phyloP scores from a whole-genome alignment of 1,284 basidiomycete genomes.

The Tilletia indica region DNA sequence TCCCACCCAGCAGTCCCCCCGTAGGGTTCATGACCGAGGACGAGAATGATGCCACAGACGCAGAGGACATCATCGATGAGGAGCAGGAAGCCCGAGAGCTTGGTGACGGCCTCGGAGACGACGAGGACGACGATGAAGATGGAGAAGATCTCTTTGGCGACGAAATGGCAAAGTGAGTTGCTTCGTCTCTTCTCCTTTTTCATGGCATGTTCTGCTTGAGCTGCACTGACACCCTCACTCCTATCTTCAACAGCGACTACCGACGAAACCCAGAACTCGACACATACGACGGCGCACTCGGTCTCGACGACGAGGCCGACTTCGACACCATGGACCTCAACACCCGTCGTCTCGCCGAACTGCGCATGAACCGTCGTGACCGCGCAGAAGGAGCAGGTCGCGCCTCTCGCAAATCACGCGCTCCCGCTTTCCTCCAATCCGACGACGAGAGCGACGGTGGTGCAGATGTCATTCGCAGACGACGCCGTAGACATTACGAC shows the following conservation, averaged over 20 bases:
- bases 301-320: conserved; percentile 80
- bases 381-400: conserved; percentile 67
- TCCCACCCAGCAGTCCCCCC: conserved; percentile 52
- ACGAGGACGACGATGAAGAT: conserved; percentile 67
- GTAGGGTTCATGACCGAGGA: conserved; percentile 46
- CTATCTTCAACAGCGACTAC: conserved; percentile 72
- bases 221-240: background rate
- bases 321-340: conserved; percentile 71
- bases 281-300: conserved; percentile 75
- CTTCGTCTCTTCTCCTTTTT: conserved; percentile 17
- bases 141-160: conserved; percentile 93
- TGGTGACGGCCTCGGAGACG: conserved; percentile 61
- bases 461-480: conserved; percentile 51
- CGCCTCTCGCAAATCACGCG: conserved; percentile 65
- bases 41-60: conserved; percentile 40
- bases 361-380: conserved; percentile 83
- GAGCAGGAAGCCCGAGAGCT: conserved; percentile 42
- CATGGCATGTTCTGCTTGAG: background rate
- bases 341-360: conserved; percentile 79
- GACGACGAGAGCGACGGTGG: conserved; percentile 61
- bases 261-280: conserved; percentile 78
- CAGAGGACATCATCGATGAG: conserved; percentile 45
- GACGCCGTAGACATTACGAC: conserved; percentile 58
- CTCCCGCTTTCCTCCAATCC: conserved; percentile 79
- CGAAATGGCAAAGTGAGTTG: conserved; percentile 69